Conservation (phyloP, 139 green algal species). For the Prasinococcaceae sp. region DNA sequence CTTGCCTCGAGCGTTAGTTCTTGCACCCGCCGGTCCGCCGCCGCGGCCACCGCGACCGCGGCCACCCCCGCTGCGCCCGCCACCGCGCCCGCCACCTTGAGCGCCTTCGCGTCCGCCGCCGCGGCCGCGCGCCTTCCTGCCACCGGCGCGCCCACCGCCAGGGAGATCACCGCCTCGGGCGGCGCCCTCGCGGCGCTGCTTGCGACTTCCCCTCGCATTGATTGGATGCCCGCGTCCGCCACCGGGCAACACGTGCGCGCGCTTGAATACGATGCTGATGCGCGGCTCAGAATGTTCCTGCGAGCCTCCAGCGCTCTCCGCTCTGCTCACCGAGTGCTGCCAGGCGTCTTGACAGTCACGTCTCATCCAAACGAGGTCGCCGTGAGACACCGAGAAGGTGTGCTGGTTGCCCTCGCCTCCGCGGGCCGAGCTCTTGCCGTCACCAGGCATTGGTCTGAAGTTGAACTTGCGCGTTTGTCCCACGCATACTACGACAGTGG, state of each 20-base stretch:
- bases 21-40: no score
- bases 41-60: no score
- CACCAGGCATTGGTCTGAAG: not conserved
- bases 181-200: no score
- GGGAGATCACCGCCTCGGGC: no score
- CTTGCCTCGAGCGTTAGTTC: no score
- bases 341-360: conserved; percentile 10
- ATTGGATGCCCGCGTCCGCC: not conserved
- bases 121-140: no score
- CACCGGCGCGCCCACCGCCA: no score
- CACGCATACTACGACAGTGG: conserved; percentile 8
- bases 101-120: no score
- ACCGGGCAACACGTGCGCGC: not conserved
- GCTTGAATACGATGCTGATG: conserved; percentile 3
- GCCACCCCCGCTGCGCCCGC: no score
- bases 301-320: not conserved
- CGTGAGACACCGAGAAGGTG: not conserved
- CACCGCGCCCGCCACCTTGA: no score
- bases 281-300: not conserved
- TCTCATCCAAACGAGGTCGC: conserved; percentile 18
- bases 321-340: conserved; percentile 7
- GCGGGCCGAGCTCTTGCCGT: not conserved
- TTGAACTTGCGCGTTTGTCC: conserved; percentile 16
- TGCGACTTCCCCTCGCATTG: no score
- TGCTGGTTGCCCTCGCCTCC: not conserved